Evolutionary conservation across 495 filamentous ascomycete species (phyloP), one percentile per base, ranked within the genome.

Genomic region (Trichoderma reesei): DNA sequence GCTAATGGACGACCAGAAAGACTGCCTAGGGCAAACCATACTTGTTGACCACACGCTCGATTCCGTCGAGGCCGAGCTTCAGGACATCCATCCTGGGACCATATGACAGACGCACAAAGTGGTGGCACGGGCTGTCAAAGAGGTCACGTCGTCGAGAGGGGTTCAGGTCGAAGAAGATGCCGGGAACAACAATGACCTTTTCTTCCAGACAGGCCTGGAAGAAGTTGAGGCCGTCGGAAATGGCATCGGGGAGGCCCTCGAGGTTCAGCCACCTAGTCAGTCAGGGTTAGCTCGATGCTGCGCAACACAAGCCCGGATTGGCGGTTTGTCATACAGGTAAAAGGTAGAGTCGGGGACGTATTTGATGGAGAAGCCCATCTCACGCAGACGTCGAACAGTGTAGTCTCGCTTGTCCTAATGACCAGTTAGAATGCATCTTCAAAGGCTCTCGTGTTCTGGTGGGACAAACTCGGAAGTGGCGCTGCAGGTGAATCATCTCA

Each of bases 91-190:
- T 91, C 73, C 83, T 86, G 5, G 93, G 93, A 0, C 93, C 93
- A 71, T 97, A 98, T 59, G 88, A 92, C 69, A 96, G 79, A 54
- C 93, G 85, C 54, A 97, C 90, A 74, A 93, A 98, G 76, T 92
- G 93, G 75, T 98, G 93, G 75, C 93, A 98, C 60, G 93, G 93
- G 59, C 86, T 90, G 73, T 97, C 93, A 69, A 98, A 98, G 59
- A 98, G 76, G 75, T 98, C 93, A 65, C 93, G 79, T 63, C 93
- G 79, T 71, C 88, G 87, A n/a, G 87, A 86, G 13, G 93, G 93
- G 77, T 98, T 97, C 69, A 98, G 73, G 69, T 98, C 88, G 67
- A 91, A 90, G 74, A 91, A 91, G 72, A 98, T 97, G 56, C 93
- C 93, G 0, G 93, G 92, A 0, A 96, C 93, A 3, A 96, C 91